Evolutionary conservation across 2,329 filamentous ascomycete species (phyloP), one percentile per base, ranked within the genome.

Genomic region (Amesomyces nigricolor): DNA sequence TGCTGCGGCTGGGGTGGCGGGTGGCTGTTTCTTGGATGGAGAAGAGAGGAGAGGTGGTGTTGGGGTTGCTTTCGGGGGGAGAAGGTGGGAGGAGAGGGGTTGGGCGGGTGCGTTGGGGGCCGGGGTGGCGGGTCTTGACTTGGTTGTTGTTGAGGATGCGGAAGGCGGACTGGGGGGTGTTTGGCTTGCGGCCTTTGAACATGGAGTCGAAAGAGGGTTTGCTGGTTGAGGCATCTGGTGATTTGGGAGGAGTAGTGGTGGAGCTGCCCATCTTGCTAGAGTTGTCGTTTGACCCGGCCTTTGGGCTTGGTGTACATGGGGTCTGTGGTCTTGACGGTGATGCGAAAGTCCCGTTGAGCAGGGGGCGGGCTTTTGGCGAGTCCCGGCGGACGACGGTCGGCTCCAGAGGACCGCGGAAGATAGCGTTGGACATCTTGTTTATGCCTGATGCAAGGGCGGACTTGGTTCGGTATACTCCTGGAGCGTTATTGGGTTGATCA

Each of bases 141-240:
- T 38, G 22, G 22, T 26, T 5, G 22, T 26, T 26, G 22, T 26
- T 26, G 22, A 26, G 22, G 22, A 26, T 13, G 32, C 32, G 32
- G 32, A 35, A 35, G 32, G 32, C 11, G 32, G 32, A 35, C 2
- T 9, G 11, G 32, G 32, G 11, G 32, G 47, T 43, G 32, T 51
- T 49, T 10, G 62, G 58, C 47, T 65, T 62, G 10, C 35, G 51
- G 17, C 48, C 53, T 8, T 67, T 72, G 39, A 66, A 62, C 53
- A 74, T 75, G 6, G 74, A 77, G 54, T 76, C 72, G 17, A 74
- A 59, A 1, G 72, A 73, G 1, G 71, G 72, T 55, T 70, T 70
- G 22, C 63, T 68, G 0, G 70, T 71, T 11, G 68, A 70, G 19
- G 66, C 64, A 30, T 65, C 62, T 26, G 62, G 55, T 11, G 60